Evolutionary conservation across 129 eudicot species (phyloP).

Genomic region (Helianthus tuberosus): DNA sequence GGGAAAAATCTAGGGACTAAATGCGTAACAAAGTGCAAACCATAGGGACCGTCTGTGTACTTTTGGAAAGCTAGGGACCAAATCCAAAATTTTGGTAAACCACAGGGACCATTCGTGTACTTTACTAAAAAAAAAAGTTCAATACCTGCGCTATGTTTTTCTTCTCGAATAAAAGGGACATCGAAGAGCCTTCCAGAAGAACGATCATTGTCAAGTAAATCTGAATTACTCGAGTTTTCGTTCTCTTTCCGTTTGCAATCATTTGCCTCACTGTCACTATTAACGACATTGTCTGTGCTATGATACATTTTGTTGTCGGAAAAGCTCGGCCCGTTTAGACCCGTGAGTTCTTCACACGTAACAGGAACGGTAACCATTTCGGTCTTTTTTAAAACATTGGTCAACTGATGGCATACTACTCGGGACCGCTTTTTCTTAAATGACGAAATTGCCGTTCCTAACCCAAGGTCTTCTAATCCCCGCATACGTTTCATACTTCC

Average conservation of each 20-base stretch:
- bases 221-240: conserved; percentile 47
- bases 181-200: conserved; percentile 55
- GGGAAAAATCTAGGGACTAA: too few relatives aligned
- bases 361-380: conserved; percentile 67
- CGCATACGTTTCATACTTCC: conserved; percentile 73
- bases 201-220: conserved; percentile 37
- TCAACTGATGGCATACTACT: conserved; percentile 53
- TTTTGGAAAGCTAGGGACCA: too few relatives aligned
- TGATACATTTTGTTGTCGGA: conserved; percentile 54
- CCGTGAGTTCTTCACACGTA: conserved; percentile 40
- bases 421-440: conserved; percentile 62
- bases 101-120: too few relatives aligned
- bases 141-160: conserved; percentile 49
- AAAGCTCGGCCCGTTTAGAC: conserved; percentile 37
- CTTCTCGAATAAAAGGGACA: conserved; percentile 66
- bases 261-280: conserved; percentile 25
- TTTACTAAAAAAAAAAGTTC: background rate
- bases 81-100: too few relatives aligned
- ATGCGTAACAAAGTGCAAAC: too few relatives aligned
- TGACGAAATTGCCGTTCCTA: conserved; percentile 40
- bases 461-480: conserved; percentile 76
- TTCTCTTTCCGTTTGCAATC: conserved; percentile 48
- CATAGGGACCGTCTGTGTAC: too few relatives aligned
- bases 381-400: conserved; percentile 67
- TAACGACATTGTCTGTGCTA: conserved; percentile 44